Evolutionary conservation across 1,284 basidiomycete species (phyloP).

Genomic region (Trametes hirsuta): DNA sequence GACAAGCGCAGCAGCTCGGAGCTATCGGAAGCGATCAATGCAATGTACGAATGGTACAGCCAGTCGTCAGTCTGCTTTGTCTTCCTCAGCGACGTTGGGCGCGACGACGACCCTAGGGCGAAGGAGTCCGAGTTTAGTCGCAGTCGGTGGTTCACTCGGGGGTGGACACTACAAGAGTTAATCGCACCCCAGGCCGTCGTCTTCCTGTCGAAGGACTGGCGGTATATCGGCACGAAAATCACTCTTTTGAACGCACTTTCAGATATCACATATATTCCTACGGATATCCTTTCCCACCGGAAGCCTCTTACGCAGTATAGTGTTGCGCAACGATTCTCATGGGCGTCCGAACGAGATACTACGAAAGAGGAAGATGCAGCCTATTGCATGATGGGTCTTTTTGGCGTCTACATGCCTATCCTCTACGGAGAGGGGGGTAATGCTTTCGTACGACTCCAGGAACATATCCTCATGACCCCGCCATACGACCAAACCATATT

Average conservation of each 20-base stretch:
- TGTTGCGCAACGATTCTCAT: conserved; percentile 2
- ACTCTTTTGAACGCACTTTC: neutral
- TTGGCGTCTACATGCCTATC: conserved; percentile 5
- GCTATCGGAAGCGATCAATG: neutral
- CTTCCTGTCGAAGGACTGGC: neutral
- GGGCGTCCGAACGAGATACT: neutral
- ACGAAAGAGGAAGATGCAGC: conserved; percentile 6
- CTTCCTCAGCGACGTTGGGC: neutral
- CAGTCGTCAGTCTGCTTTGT: neutral
- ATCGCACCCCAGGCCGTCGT: neutral
- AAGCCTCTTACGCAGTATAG: neutral
- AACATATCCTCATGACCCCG: neutral
- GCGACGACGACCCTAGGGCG: neutral
- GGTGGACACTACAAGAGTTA: neutral
- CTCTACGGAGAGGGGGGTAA: conserved; percentile 5
- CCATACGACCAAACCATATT: neutral
- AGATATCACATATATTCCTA: neutral
- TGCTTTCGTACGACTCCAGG: neutral
- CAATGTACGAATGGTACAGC: neutral
- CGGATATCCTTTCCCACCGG: neutral
- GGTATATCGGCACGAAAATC: neutral
- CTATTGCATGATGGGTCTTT: conserved; percentile 7
- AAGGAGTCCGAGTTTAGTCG: neutral
- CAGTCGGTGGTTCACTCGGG: too few relatives aligned
- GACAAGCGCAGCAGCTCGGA: too few relatives aligned